A percentile compares a stretch with the other conserved stretches of the same genome.
Conservation (phyloP, 140 eudicot genomes). For the Bidens hawaiensis region DNA sequence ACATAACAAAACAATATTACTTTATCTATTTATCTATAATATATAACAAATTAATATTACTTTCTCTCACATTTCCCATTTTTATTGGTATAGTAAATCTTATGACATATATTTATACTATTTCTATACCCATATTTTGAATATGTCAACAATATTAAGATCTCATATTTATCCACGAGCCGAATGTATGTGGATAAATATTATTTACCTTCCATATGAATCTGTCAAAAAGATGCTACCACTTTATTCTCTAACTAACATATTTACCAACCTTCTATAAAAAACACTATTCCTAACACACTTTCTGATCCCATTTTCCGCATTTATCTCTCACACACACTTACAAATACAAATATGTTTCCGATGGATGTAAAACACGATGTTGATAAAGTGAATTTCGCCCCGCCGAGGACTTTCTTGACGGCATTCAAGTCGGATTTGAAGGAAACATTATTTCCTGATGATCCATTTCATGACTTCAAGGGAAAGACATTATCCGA, state of each 20-base stretch:
- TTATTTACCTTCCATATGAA: background rate
- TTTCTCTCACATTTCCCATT: too few relatives aligned
- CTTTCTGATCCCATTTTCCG: conserved; percentile 5
- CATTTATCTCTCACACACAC: background rate
- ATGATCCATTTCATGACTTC: conserved; percentile 67
- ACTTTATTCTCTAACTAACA: conserved; percentile 10
- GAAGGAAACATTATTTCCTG: conserved; percentile 73
- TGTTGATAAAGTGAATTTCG: conserved; percentile 44
- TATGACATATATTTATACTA: background rate
- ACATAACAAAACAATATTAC: too few relatives aligned
- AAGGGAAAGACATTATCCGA: conserved; percentile 36
- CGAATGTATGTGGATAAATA: conserved; percentile 7
- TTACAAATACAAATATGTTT: background rate
- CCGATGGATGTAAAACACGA: conserved; percentile 14
- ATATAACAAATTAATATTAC: too few relatives aligned
- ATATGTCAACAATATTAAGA: background rate
- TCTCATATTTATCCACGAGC: conserved; percentile 3
- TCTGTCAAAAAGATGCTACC: conserved; percentile 13
- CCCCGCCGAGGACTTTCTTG: conserved; percentile 46
- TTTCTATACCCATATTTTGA: conserved; percentile 5
- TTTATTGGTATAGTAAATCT: too few relatives aligned
- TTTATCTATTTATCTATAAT: too few relatives aligned
- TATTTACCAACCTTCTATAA: conserved; percentile 20
- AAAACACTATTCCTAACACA: conserved; percentile 9
- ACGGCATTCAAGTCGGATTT: conserved; percentile 40